Evolutionary conservation across 768 basidiomycete genomes (phyloP).

Genomic region (Agrocybe chaxingu): DNA sequence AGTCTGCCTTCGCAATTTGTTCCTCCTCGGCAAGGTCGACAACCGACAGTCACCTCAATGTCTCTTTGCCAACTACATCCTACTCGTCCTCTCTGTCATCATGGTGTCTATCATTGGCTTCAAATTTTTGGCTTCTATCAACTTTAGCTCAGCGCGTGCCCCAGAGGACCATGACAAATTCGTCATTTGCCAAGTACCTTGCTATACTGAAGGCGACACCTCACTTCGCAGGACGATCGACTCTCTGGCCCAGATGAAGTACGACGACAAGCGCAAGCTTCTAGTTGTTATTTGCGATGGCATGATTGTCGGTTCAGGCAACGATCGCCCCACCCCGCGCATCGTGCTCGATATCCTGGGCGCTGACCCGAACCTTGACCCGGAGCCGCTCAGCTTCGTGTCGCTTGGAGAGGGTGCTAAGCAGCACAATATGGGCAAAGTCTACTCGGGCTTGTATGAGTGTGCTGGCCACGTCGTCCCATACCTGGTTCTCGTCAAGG

Average conservation of each 20-base stretch:
- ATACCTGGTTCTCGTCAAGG: constrained; percentile 87
- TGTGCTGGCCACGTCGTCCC: constrained; percentile 94
- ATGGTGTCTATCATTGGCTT: constrained; percentile 96
- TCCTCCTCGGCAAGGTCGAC: constrained; percentile 89
- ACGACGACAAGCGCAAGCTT: constrained; percentile 97
- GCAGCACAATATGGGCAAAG: constrained; percentile 98
- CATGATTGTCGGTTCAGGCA: constrained; percentile 96
- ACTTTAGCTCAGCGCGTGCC: constrained; percentile 74
- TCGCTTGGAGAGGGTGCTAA: constrained; percentile 92
- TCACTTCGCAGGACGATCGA: constrained; percentile 90
- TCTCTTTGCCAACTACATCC: constrained; percentile 85
- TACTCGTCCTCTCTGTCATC: constrained; percentile 82
- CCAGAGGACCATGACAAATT: constrained; percentile 97
- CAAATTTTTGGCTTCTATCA: constrained; percentile 91
- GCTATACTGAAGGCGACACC: constrained; percentile 93
- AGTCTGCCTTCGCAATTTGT: constrained; percentile 89
- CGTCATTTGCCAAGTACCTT: constrained; percentile 96
- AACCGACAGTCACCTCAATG: constrained; percentile 91
- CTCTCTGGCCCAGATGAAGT: constrained; percentile 89
- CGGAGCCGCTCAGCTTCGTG: constrained; percentile 91
- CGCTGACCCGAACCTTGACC: constrained; percentile 88
- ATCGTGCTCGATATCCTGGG: constrained; percentile 97
- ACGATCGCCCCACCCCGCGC: constrained; percentile 92
- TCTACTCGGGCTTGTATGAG: constrained; percentile 95
- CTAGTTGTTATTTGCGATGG: constrained; percentile 94